Evolutionary conservation across 2,329 filamentous ascomycete genomes (phyloP).

Genomic region (Dendryphion nanum): DNA sequence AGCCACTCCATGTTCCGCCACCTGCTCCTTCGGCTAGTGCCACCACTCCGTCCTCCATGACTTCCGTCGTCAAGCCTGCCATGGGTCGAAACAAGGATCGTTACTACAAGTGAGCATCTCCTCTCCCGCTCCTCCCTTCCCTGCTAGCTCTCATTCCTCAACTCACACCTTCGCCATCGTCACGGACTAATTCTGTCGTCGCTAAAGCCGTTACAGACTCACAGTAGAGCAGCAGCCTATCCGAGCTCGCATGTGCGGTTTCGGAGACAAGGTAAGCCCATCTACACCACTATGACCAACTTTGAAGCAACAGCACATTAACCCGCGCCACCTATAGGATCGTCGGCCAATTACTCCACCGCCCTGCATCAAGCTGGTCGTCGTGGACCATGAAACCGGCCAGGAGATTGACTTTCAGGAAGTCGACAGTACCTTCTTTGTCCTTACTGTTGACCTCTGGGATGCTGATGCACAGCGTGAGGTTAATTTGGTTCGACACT

Average conservation of each 20-base stretch:
- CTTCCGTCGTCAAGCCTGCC: slow-evolving; percentile 7
- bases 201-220: too few species aligned
- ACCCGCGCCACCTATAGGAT: slow-evolving; percentile 63
- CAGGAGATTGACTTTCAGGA: slow-evolving; percentile 80
- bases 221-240: slow-evolving; percentile 83
- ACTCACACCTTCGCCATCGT: too few species aligned
- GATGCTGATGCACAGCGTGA: slow-evolving; percentile 59
- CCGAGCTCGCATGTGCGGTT: slow-evolving; percentile 96
- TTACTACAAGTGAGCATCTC: slow-evolving; percentile 16
- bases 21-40: neutral
- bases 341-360: slow-evolving; percentile 93
- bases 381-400: slow-evolving; percentile 70
- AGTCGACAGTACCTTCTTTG: slow-evolving; percentile 66
- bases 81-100: slow-evolving; percentile 12
- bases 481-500: slow-evolving; percentile 68
- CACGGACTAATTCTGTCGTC: too few species aligned
- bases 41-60: too few species aligned
- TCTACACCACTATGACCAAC: too few species aligned
- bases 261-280: slow-evolving; percentile 82
- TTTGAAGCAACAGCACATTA: too few species aligned
- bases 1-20: neutral
- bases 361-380: slow-evolving; percentile 81
- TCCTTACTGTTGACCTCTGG: slow-evolving; percentile 70
- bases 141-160: neutral
- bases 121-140: neutral